These are phyloP conservation scores for Oemleria cerasiformis DNA, from an alignment of 306 rosid genomes.

Conservation along the genomic window DNA sequence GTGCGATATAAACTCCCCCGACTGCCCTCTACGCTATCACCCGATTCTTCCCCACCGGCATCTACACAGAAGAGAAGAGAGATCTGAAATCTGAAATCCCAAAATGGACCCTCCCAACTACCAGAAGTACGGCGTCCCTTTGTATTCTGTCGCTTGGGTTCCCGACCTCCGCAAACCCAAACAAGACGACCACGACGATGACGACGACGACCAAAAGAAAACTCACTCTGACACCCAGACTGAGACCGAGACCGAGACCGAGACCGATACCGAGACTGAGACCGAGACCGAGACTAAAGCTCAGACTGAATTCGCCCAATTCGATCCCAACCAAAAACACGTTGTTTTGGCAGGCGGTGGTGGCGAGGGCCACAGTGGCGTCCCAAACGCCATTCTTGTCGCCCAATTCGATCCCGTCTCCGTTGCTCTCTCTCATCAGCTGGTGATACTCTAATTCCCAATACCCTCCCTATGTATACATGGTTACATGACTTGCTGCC, in stretches of 20 bases:
- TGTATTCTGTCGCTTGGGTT: conserved; percentile 70
- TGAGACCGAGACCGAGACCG: conserved; percentile 22
- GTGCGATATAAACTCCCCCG: background rate
- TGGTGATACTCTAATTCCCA: conserved; percentile 35
- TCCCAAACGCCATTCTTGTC: conserved; percentile 65
- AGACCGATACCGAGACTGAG: background rate
- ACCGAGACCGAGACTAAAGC: background rate
- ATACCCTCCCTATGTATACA: background rate
- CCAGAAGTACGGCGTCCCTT: conserved; percentile 80
- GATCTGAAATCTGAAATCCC: background rate
- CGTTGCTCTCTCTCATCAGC: conserved; percentile 56
- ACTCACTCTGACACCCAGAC: conserved; percentile 1
- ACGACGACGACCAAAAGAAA: background rate
- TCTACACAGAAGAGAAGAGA: background rate
- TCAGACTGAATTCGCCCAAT: background rate
- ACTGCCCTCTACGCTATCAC: background rate
- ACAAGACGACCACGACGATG: background rate
- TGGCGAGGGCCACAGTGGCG: conserved; percentile 83
- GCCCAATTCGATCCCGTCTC: conserved; percentile 52
- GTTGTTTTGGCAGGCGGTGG: conserved; percentile 81
- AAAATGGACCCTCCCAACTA: conserved; percentile 39
- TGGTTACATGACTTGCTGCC: background rate
- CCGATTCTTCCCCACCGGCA: background rate
- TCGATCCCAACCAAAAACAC: conserved; percentile 27
- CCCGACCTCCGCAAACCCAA: conserved; percentile 28